Conservation (phyloP, 2,329 filamentous ascomycete genomes). For the Sporothrix brunneoviolacea region DNA sequence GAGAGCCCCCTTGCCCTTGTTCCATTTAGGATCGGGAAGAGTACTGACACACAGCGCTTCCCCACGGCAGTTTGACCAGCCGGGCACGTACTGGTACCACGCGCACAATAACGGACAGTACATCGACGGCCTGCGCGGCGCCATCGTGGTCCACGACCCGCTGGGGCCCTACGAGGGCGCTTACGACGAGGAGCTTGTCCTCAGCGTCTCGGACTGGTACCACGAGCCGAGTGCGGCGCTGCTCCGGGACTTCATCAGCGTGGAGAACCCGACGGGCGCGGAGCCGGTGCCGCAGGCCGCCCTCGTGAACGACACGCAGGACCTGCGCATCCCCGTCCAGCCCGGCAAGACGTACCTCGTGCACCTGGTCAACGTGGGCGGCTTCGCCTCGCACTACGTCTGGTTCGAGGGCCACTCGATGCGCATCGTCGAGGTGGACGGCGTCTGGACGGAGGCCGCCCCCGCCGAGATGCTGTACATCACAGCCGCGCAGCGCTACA, state of each 20-base stretch:
- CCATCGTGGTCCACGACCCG: constrained; percentile 58
- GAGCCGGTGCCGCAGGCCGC: constrained; percentile 62
- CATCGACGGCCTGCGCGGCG: constrained; percentile 58
- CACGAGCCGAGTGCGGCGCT: constrained; percentile 48
- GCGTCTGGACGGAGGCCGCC: constrained; percentile 56
- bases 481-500: constrained; percentile 59
- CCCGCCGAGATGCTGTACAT: constrained; percentile 60
- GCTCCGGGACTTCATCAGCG: constrained; percentile 42
- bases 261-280: constrained; percentile 48
- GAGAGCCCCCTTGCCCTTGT: no score
- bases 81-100: constrained; percentile 78
- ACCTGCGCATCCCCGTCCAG: constrained; percentile 52
- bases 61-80: constrained; percentile 22
- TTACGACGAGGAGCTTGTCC: constrained; percentile 58
- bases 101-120: constrained; percentile 62
- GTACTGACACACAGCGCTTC: no score
- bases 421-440: constrained; percentile 65
- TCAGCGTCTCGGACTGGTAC: constrained; percentile 67
- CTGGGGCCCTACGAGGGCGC: constrained; percentile 47
- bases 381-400: constrained; percentile 60
- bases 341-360: constrained; percentile 67
- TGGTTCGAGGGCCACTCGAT: constrained; percentile 63
- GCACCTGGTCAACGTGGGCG: constrained; percentile 65
- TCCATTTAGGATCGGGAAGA: no score
- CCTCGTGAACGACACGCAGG: constrained; percentile 64